Base-by-base conservation (phyloP, 2,329 filamentous ascomycete genomes). In the Venturia asperata region DNA sequence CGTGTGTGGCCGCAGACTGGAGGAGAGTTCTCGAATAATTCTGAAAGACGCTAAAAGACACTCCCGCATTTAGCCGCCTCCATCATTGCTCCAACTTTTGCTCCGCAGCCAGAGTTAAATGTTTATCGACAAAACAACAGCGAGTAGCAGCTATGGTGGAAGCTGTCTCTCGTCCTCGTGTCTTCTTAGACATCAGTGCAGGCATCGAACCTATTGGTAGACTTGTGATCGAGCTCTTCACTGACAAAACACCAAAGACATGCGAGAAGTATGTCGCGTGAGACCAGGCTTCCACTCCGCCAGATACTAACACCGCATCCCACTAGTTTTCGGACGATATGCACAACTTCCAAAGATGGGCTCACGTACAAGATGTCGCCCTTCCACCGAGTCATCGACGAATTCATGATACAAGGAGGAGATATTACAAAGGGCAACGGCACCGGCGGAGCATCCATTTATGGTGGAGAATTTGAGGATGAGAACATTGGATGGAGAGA, bases 391-490 rank as follows among this genome's bases (percentile, higher is more conserved):
- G 71, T 78, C 60, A 78, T 78, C 64, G 75, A 77, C 67, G 75
- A 77, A 49, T 79, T 79, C 70, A 78, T 79, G 76, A 70, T 78
- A 3, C 77, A 79, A 70, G 77, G 76, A 56, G 77, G 77, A 21
- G 77, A 79, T 66, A 77, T 78, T 39, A 75, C 72, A 3, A 72
- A 73, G 37, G 73, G 74, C 62, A 73, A 79, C 65, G 77, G 77
- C 15, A 78, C 76, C 0, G 77, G 77, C 56, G 75, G 74, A 13
- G 67, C 67, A 43, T 77, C 75, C 65, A 77, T 78, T 45, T 78
- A 78, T 67, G 74, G 72, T 41, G 70, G 70, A 13, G 73, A 76
- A 42, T 78, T 77, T 62, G 76, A 74, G 37, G 77, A 78, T 66
- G 77, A 78, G 68, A 76, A 77, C 62, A 69, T 78, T 19, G 68